Base-by-base conservation (phyloP, 768 basidiomycete genomes). In the Podaxis carcinomalis region DNA sequence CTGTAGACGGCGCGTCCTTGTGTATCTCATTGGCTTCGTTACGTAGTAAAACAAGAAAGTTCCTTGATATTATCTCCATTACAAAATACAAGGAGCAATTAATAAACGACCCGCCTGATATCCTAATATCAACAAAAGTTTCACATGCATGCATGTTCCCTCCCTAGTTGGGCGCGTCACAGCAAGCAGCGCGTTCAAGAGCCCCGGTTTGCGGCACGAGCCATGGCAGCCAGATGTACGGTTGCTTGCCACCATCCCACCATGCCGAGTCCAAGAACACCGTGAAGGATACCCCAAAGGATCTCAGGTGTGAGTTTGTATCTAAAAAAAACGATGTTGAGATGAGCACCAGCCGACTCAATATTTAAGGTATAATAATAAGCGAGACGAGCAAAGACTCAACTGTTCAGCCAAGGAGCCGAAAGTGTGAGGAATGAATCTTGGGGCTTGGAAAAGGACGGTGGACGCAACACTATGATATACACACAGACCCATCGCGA, bases 171-270 rank as follows among this genome's bases (percentile, higher is more conserved):
- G 0, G 7, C 9, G 32, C 32, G 32, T 32, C 32, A 44, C 42
- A 19, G 19, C 19, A n/a, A 5, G n/a, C 21, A 6, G 7, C 13
- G 21, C 14, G 14, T 47, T 55, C 19, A 61, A 35, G 52, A 46
- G n/a, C 23, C 36, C 27, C 36, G 28, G 36, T 39, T 14, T 28
- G 53, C 32, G 9, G 59, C 52, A 23, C 78, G 74, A 35, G 77
- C 72, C 67, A 79, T 72, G 23, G 72, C 73, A 27, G 81, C 76
- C 40, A 83, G 73, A 36, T 77, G 81, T 52, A 92, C 74, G 1
- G 90, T 93, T 16, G 70, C 76, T 73, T 93, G 92, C 92, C 92
- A 93, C 92, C 92, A 93, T 2, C 82, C 69, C 6, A 89, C 82
- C 80, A 93, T 87, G 56, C 80, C 81, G 5, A 93, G 71, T 10